A percentile compares a stretch with the other conserved stretches of the same genome.
phyloP scores from a whole-genome alignment of 1,284 basidiomycete species.

The Mycosarcoma mackinlayi region DNA sequence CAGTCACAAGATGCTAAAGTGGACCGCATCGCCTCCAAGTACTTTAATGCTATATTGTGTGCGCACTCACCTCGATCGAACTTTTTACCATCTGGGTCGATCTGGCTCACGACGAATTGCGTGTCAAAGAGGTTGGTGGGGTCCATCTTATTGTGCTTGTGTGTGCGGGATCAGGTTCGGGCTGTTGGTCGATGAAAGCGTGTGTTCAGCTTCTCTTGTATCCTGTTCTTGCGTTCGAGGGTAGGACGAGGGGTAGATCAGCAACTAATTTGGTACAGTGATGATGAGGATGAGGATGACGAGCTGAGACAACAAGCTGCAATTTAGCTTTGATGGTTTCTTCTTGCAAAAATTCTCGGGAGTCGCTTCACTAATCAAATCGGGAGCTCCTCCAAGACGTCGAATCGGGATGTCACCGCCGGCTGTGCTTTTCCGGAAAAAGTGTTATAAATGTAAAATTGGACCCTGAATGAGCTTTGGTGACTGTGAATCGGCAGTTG shows the following conservation, averaged over 20 bases:
- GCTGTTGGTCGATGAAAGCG: no score
- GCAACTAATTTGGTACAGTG: no score
- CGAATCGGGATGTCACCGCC: neutral
- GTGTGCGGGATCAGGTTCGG: neutral
- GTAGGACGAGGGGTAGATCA: no score
- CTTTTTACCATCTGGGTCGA: slow-evolving; percentile 82
- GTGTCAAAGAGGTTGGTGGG: slow-evolving; percentile 67
- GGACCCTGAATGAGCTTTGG: slow-evolving; percentile 3
- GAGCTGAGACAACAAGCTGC: neutral
- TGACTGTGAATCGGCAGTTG: slow-evolving; percentile 17
- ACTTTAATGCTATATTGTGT: no score
- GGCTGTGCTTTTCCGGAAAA: neutral
- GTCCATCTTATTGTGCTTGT: slow-evolving; percentile 44
- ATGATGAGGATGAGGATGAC: slow-evolving; percentile 1
- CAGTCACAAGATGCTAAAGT: neutral
- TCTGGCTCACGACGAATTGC: slow-evolving; percentile 64
- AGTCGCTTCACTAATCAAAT: slow-evolving; percentile 6
- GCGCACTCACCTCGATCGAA: slow-evolving; percentile 84
- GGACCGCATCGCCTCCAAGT: no score
- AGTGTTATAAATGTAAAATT: no score
- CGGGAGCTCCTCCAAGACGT: neutral
- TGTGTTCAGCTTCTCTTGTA: no score
- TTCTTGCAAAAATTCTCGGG: slow-evolving; percentile 17
- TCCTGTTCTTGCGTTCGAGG: no score
- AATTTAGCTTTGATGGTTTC: slow-evolving; percentile 4